Evolutionary conservation across 345 rosid genomes (phyloP).

Genomic region (Melastoma malabathricum): DNA sequence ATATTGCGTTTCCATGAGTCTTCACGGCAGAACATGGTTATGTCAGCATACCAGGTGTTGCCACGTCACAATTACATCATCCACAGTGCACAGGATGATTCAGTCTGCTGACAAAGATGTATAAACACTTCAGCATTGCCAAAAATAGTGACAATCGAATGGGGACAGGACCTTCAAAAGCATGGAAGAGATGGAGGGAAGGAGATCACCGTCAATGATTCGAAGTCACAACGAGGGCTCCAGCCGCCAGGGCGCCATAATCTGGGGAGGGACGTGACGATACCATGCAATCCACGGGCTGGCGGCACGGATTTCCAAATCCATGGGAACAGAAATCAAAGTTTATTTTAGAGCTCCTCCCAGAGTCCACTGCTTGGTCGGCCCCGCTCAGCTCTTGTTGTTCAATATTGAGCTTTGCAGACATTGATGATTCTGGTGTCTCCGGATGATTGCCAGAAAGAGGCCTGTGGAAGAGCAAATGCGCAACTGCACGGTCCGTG

Average conservation of each 20-base stretch:
- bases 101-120: conserved; percentile 1
- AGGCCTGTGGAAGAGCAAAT: conserved; percentile 78
- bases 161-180: neutral
- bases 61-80: too few relatives aligned
- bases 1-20: neutral
- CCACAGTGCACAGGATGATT: neutral
- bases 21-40: neutral
- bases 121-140: conserved; percentile 7
- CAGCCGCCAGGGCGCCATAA: neutral
- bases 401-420: conserved; percentile 27
- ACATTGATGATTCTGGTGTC: conserved; percentile 48
- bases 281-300: conserved; percentile 1
- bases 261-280: neutral
- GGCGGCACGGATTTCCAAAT: conserved; percentile 7
- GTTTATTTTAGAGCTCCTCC: conserved; percentile 14
- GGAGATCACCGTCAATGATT: conserved; percentile 5
- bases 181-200: conserved; percentile 9
- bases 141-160: conserved; percentile 4
- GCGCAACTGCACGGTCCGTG: conserved; percentile 73
- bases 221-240: neutral
- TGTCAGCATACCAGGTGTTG: too few relatives aligned
- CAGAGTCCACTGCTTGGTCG: conserved; percentile 16
- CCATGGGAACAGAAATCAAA: conserved; percentile 22
- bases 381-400: conserved; percentile 11
- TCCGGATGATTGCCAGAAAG: conserved; percentile 30